phyloP scores from a whole-genome alignment of 2,329 filamentous ascomycete species.

The Aspergillus arachidicola region DNA sequence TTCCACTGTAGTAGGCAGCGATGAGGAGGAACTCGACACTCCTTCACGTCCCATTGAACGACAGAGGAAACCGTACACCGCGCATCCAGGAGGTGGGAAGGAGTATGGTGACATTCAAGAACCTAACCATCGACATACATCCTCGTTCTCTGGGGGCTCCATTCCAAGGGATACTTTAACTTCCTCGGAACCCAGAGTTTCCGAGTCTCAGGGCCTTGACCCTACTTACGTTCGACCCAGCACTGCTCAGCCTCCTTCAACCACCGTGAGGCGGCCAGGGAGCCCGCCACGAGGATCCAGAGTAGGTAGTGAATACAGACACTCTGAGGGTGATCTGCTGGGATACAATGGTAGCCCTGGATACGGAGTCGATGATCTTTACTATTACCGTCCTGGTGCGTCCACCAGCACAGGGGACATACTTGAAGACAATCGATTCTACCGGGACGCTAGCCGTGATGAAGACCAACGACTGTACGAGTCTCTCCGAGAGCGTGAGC shows the following conservation, averaged over 20 bases:
- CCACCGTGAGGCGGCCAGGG: slow-evolving; percentile 24
- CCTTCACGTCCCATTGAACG: slow-evolving; percentile 61
- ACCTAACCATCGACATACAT: slow-evolving; percentile 22
- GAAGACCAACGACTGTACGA: slow-evolving; percentile 31
- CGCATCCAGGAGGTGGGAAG: slow-evolving; percentile 62
- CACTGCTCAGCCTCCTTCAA: slow-evolving; percentile 20
- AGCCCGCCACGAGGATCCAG: slow-evolving; percentile 35
- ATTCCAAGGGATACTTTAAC: slow-evolving; percentile 59
- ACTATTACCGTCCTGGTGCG: slow-evolving; percentile 29
- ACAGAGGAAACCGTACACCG: slow-evolving; percentile 66
- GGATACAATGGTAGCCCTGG: slow-evolving; percentile 24
- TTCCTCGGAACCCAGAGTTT: slow-evolving; percentile 62
- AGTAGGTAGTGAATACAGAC: slow-evolving; percentile 32
- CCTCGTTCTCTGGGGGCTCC: slow-evolving; percentile 33
- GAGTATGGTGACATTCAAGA: slow-evolving; percentile 48
- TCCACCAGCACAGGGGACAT: slow-evolving; percentile 26
- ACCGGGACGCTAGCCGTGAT: slow-evolving; percentile 31
- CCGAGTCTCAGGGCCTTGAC: slow-evolving; percentile 48
- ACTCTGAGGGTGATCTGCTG: slow-evolving; percentile 39
- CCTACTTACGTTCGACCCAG: slow-evolving; percentile 26
- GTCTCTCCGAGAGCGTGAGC: slow-evolving; percentile 28
- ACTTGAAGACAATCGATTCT: slow-evolving; percentile 28
- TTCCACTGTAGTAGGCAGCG: slow-evolving; percentile 41
- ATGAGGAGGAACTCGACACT: slow-evolving; percentile 44
- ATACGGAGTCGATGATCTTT: slow-evolving; percentile 26